Evolutionary conservation across 768 basidiomycete genomes (phyloP).

Genomic region (Phaeotremella skinneri): DNA sequence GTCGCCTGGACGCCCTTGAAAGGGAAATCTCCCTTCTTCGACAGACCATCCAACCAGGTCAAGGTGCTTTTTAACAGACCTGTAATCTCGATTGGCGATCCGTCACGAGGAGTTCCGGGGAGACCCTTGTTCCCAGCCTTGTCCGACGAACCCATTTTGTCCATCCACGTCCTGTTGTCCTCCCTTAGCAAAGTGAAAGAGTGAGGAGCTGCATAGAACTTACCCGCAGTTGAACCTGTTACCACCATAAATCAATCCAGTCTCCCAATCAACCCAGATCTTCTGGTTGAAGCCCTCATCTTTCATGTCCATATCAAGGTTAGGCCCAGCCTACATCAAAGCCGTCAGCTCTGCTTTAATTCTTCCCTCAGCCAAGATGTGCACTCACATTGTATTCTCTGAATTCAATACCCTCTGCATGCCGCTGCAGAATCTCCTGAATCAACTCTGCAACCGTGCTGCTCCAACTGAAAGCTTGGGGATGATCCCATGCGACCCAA

Average conservation of each 20-base stretch:
- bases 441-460: slow-evolving; percentile 89
- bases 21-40: slow-evolving; percentile 68
- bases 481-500: slow-evolving; percentile 89
- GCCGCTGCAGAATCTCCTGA: slow-evolving; percentile 92
- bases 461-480: slow-evolving; percentile 73
- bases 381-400: slow-evolving; percentile 72
- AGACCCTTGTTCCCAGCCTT: slow-evolving; percentile 90
- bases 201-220: slow-evolving; percentile 10
- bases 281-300: slow-evolving; percentile 90
- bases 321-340: slow-evolving; percentile 68
- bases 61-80: slow-evolving; percentile 89
- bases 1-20: slow-evolving; percentile 82
- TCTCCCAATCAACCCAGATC: slow-evolving; percentile 92
- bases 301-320: slow-evolving; percentile 96
- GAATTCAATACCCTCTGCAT: slow-evolving; percentile 87
- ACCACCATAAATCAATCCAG: slow-evolving; percentile 84
- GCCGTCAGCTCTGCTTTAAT: background rate
- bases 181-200: background rate
- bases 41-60: slow-evolving; percentile 77
- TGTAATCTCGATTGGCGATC: slow-evolving; percentile 92
- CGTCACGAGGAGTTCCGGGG: slow-evolving; percentile 95
- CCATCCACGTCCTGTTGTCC: slow-evolving; percentile 53
- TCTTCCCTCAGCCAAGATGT: background rate
- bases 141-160: slow-evolving; percentile 93
- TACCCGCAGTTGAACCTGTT: slow-evolving; percentile 57